Evolutionary conservation across 768 basidiomycete genomes (phyloP), one percentile per base, ranked within the genome.

Genomic region (Boletus sp.): DNA sequence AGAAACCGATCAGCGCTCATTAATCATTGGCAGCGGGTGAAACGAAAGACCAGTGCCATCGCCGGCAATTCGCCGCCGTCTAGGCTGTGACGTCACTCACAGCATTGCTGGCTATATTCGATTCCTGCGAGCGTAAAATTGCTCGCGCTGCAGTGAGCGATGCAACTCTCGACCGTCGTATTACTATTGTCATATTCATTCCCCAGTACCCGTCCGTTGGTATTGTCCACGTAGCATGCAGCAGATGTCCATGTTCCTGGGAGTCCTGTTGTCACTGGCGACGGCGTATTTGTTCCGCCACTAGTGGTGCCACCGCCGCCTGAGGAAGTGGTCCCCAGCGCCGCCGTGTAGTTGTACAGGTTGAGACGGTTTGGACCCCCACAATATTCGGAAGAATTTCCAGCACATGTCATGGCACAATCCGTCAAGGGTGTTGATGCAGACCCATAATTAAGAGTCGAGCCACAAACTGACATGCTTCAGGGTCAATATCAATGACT

Each of bases 161-260:
- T 78, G 65, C 93, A 95, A 11, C 66, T 67, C 62, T 87, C 75
- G 45, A 89, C 79, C 0, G 91, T 93, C 59, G 77, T 73, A 8
- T 61, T 57, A 45, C 58, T 68, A 40, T 62, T 68, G 52, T 80
- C 75, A 0, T 76, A 57, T 60, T 80, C 75, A 33, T 71, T 75
- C 28, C 70, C 62, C 55, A 89, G 76, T 18, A 85, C 74, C 11
- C 88, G 86, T 14, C 90, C 89, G 62, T 80, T 66, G 0, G 80
- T 81, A 52, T 84, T 84, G 66, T 92, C 90, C 82, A 89, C 83
- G 69, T 81, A 92, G 64, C 90, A 90, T 7, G 77, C 83, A 28
- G 71, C 78, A 52, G 88, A 90, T 0, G 74, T 71, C 84, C 86
- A 90, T 28, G 75, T 75, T 5, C 69, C 68, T 0, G 83, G 82